Evolutionary conservation across 176 grass and related monocot genomes (phyloP), one percentile per base, ranked within the genome.

Genomic region (Urochloa ruziziensis): DNA sequence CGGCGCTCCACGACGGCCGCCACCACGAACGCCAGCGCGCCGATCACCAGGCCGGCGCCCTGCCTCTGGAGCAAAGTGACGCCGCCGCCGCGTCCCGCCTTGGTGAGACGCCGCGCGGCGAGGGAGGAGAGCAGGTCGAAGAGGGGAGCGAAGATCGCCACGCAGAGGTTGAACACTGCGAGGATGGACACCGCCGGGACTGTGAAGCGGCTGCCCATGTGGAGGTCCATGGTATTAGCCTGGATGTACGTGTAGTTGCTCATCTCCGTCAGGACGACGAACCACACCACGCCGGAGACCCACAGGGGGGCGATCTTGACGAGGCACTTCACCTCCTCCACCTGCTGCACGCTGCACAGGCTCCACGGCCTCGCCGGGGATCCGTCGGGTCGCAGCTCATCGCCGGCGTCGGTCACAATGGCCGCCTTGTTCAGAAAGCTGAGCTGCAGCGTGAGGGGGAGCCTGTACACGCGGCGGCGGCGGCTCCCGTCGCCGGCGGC

Each of bases 331-430:
- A 52, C 30, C 54, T 86, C 90, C 77, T 92, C 90, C 40, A 92
- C 78, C 80, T 89, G 75, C 70, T 87, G 91, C 40, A 92, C 84
- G 62, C 87, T 87, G 87, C 91, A 87, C 3, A 92, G 70, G 5
- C 24, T 64, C 91, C 91, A 87, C 42, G 64, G 25, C 35, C 84
- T 86, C 67, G 33, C 33, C 14, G 74, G 67, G 1, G 40, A 62
- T 15, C 86, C 83, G 62, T 86, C 80, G 11, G 80, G 61, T 11
- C 72, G 77, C 7, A 75, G 6, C 58, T 86, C 63, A 28, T 72
- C 83, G 35, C 66, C 86, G 73, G 74, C 80, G 40, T 80, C 80
- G 13, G 83, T 86, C 19, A 86, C 46, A 39, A 89, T 76, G 24
- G 86, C 86, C 18, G 86, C 90, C 77, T 83, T 89, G 86, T 92